Evolutionary conservation across 192 early-diverging fungal genomes (phyloP).

Genomic region (Diversispora eburnea): DNA sequence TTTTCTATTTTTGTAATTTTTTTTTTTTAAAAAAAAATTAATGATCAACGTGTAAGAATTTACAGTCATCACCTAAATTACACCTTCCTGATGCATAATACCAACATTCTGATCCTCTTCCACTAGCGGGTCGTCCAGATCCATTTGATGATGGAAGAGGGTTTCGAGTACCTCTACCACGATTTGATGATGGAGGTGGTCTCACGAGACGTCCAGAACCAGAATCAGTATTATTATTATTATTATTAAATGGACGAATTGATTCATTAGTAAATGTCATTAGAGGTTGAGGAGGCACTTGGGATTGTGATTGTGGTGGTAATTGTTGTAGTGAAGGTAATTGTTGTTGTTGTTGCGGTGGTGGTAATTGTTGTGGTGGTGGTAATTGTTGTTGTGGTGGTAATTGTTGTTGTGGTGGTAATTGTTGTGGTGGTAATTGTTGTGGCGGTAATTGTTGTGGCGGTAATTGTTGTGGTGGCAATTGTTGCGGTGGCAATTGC

Average conservation of each 20-base stretch:
- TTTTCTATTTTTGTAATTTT: no score
- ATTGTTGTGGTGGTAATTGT: not conserved
- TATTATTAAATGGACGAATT: not conserved
- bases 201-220: not conserved
- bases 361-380: not conserved
- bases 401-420: not conserved
- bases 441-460: not conserved
- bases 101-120: constrained; percentile 25
- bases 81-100: constrained; percentile 8
- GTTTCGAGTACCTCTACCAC: not conserved
- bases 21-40: not conserved
- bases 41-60: constrained; percentile 20
- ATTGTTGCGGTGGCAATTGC: not conserved
- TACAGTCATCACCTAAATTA: constrained; percentile 19
- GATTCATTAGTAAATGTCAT: no score
- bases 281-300: no score
- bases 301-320: no score
- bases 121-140: not conserved
- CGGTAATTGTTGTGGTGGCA: not conserved
- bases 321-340: not conserved
- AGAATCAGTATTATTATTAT: not conserved
- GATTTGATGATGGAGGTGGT: not conserved
- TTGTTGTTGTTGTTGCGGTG: not conserved
- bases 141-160: not conserved
- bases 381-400: not conserved